Base-by-base conservation (phyloP, 805 yeast species). In the Pichia californica region DNA sequence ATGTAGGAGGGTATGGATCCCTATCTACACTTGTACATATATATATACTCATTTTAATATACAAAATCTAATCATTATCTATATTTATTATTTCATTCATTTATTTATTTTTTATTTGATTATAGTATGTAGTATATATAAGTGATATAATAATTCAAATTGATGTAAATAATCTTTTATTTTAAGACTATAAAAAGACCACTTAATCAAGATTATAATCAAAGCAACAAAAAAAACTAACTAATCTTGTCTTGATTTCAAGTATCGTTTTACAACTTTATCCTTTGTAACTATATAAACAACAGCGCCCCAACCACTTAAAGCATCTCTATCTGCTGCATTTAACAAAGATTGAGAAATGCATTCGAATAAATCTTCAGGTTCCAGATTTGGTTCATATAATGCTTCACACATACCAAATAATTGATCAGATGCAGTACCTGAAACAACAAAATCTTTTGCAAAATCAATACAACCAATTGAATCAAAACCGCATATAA, bases 401-500 rank as follows among this genome's bases (percentile, higher is more conserved):
- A 93, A 72, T 11, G 95, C 77, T 69, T 93, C 99, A 68, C 99
- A 94, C 97, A 93, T 91, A 64, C 99, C 99, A 61, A 83, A 93
- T 45, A 93, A 72, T 69, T 93, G 99, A 60, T 91, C 96, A n/a
- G 88, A 67, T 6, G 97, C 97, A 2, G 99, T 93, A 46, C 99
- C 99, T 49, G 88, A 73, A 15, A 93, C 99, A 27, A 87, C 87
- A 61, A 93, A 93, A 66, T 93, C 99, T 55, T 87, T 77, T 41
- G 97, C 95, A 57, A 76, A 85, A 63, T 93, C 98, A 54, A 93
- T 88, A 69, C 97, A 88, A 13, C 99, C 99, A 60, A 93, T 93
- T 52, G 84, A 76, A 68, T 93, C 99, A 66, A 91, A 91, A 5
- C 96, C 95, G 60, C 98, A 93, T 47, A 93, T 77, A 61, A 83